Evolutionary conservation across 768 basidiomycete genomes (phyloP).

Genomic region (Hygrocybe punicea): DNA sequence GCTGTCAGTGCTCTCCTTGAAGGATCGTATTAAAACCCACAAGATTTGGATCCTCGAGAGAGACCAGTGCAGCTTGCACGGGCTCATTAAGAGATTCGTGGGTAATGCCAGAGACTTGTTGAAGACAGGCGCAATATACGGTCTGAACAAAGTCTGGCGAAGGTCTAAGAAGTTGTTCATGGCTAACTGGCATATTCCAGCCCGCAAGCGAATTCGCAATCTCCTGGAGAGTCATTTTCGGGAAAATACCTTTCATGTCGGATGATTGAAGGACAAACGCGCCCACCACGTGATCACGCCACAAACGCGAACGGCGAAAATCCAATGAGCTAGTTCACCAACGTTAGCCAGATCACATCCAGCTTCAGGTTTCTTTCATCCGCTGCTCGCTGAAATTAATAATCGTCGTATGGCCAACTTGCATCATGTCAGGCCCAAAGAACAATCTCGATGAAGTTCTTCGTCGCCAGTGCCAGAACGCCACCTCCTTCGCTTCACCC

Average conservation of each 20-base stretch:
- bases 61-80: conserved; percentile 50
- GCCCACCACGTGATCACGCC: conserved; percentile 2
- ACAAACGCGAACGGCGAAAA: neutral
- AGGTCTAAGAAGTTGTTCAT: conserved; percentile 65
- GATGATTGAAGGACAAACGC: conserved; percentile 26
- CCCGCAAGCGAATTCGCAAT: conserved; percentile 61
- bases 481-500: conserved; percentile 4
- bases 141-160: conserved; percentile 66
- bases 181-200: conserved; percentile 66
- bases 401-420: no score
- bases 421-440: conserved; percentile 26
- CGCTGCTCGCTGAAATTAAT: no score
- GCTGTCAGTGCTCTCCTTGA: neutral
- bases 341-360: no score
- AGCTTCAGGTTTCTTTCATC: no score
- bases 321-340: no score
- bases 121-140: conserved; percentile 68
- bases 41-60: conserved; percentile 50
- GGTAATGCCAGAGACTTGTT: conserved; percentile 64
- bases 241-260: conserved; percentile 57
- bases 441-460: conserved; percentile 45
- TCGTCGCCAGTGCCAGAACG: conserved; percentile 13
- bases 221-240: conserved; percentile 60
- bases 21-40: conserved; percentile 35
- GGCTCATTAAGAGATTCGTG: conserved; percentile 58